Conservation (phyloP, 192 early-diverging fungal species). For the Polychytrium aggregatum region DNA sequence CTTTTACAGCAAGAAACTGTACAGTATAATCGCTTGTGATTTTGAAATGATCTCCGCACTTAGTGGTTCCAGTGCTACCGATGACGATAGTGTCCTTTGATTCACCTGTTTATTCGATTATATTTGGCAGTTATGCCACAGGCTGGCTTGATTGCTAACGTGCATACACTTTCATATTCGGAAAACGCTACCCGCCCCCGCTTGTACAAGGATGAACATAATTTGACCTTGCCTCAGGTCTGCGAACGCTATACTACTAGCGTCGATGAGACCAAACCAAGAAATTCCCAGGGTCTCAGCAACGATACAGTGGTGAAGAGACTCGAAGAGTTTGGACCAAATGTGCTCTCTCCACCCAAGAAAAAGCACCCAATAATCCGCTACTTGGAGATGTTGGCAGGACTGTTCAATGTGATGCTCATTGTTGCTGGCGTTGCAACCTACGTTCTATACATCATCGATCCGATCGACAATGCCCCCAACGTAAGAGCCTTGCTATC, state of each 20-base stretch:
- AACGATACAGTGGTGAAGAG: constrained; percentile 48
- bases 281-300: constrained; percentile 58
- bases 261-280: constrained; percentile 49
- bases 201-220: constrained; percentile 58
- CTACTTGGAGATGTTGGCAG: constrained; percentile 62
- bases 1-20: too few relatives aligned
- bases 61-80: too few relatives aligned
- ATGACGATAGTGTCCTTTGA: too few relatives aligned
- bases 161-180: too few relatives aligned
- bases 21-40: too few relatives aligned
- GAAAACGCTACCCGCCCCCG: too few relatives aligned
- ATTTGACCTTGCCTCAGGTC: constrained; percentile 44
- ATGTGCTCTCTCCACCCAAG: constrained; percentile 79
- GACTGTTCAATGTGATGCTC: constrained; percentile 84
- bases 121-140: too few relatives aligned
- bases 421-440: constrained; percentile 68
- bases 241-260: constrained; percentile 29
- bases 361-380: constrained; percentile 61
- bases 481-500: too few relatives aligned
- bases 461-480: too few relatives aligned
- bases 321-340: constrained; percentile 63
- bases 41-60: too few relatives aligned
- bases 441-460: constrained; percentile 71
- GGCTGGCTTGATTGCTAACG: too few relatives aligned
- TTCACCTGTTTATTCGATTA: too few relatives aligned